These are phyloP conservation scores for Globisporangium recalcitrans DNA, from an alignment of 352 stramenopile species.

Conservation along the genomic window DNA sequence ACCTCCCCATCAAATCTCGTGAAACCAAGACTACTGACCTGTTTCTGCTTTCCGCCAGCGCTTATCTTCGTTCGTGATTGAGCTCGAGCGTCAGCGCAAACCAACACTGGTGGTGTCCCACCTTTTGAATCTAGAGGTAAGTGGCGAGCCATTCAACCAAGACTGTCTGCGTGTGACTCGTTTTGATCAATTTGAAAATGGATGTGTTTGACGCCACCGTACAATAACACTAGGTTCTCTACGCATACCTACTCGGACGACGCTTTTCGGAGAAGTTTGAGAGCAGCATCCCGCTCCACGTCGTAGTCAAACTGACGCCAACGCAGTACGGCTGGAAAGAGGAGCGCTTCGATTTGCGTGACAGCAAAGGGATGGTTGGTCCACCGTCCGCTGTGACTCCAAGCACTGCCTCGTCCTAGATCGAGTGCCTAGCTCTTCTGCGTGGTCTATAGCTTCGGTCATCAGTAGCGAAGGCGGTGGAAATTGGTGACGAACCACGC, in stretches of 20 bases:
- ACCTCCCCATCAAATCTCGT: not conserved
- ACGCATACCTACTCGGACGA: constrained; percentile 35
- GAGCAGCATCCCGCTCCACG: constrained; percentile 36
- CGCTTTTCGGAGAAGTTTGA: constrained; percentile 26
- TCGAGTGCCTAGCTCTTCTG: not conserved
- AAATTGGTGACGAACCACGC: constrained; percentile 66
- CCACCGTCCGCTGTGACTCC: not conserved
- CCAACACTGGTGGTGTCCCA: constrained; percentile 38
- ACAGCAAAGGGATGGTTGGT: not conserved
- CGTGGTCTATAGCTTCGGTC: constrained; percentile 4
- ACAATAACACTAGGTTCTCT: constrained; percentile 20
- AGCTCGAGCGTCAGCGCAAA: constrained; percentile 38
- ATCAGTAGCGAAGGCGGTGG: constrained; percentile 41
- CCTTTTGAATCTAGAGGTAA: constrained; percentile 36
- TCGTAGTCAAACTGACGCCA: constrained; percentile 41
- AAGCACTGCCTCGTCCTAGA: constrained; percentile 2
- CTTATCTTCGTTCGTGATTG: constrained; percentile 44
- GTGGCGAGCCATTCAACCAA: not conserved
- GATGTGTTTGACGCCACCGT: not conserved
- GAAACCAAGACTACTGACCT: not conserved
- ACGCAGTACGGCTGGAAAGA: constrained; percentile 46
- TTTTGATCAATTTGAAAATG: not conserved
- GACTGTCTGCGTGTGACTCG: not conserved
- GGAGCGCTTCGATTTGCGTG: constrained; percentile 36
- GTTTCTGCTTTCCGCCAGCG: constrained; percentile 18